Base-by-base conservation (phyloP, 2,329 filamentous ascomycete genomes). In the Sporothrix brunneoviolacea region DNA sequence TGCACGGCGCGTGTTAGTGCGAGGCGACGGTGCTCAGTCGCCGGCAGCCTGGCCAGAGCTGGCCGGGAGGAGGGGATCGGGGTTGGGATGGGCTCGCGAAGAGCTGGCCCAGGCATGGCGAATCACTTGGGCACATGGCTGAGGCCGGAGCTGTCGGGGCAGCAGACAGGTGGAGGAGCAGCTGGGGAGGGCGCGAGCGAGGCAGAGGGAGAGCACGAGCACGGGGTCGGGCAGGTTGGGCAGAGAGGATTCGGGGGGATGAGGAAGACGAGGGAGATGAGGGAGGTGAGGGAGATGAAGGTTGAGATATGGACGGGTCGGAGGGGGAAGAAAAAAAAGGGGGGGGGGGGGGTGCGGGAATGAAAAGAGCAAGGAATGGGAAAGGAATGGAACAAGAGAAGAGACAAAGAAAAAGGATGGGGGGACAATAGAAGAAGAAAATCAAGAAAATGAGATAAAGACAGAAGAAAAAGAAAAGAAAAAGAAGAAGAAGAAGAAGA, bases 51-150 rank as follows among this genome's bases (percentile, higher is more conserved):
- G n/a, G n/a, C n/a, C n/a, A n/a, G n/a, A n/a, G n/a, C n/a, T n/a
- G n/a, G n/a, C n/a, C n/a, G n/a, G n/a, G n/a, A n/a, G n/a, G 24
- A 28, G 24, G 24, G 5, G 5, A 10, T 28, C 32, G 32, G 12
- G 6, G 32, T 15, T 35, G 7, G 32, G 32, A 15, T 15, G 32
- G 32, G 32, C 13, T 13, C 5, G 32, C 32, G 32, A 35, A 15
- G 32, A 7, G 32, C 18, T 50, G 48, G 28, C 41, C 32, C 12
- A 15, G 24, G 49, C 37, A 28, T 44, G 44, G 38, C 54, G 45
- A 55, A 55, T 55, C 54, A 52, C 9, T 50, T 33, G 39, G 16
- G 51, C 51, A 49, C 51, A 47, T 54, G 54, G 40, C 36, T 10
- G 15, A 28, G 24, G 10, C 24, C 24, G 24, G 6, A 28, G 6